Conservation (phyloP, 441 rosid genomes). For the Gossypium gossypioides region DNA sequence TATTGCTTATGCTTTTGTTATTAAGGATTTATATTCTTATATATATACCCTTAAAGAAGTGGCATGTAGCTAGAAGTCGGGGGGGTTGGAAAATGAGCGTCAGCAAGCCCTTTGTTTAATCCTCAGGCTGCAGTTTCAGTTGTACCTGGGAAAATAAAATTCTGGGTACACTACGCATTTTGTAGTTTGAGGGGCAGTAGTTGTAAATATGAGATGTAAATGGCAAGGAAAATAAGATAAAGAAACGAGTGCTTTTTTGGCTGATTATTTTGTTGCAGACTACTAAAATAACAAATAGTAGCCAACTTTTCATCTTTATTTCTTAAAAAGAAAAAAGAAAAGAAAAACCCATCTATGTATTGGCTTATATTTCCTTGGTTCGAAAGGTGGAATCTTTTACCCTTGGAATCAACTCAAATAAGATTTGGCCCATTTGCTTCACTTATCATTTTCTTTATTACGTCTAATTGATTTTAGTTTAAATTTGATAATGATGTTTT, state of each 20-base stretch:
- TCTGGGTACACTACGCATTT: slow-evolving; percentile 20
- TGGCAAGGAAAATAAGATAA: slow-evolving; percentile 20
- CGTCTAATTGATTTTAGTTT: too few species aligned
- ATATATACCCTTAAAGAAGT: slow-evolving; percentile 8
- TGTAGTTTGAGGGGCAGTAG: slow-evolving; percentile 45
- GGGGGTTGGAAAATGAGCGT: background rate
- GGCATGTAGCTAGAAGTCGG: background rate
- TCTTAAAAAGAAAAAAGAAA: too few species aligned
- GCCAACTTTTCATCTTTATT: too few species aligned
- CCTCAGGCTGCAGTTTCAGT: background rate
- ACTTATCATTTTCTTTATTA: too few species aligned
- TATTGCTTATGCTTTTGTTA: slow-evolving; percentile 4
- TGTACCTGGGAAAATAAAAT: slow-evolving; percentile 2
- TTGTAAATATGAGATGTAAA: slow-evolving; percentile 62
- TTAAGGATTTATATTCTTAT: background rate
- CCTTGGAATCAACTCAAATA: too few species aligned
- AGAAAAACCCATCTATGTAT: too few species aligned
- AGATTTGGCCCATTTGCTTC: too few species aligned
- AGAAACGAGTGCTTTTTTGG: background rate
- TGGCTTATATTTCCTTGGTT: too few species aligned
- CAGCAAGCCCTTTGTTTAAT: background rate
- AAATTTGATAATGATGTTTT: too few species aligned
- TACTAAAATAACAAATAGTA: background rate
- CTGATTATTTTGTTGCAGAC: background rate
- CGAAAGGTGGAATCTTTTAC: too few species aligned